These are phyloP conservation scores for Cordyceps pruinosa DNA, from an alignment of 2,329 filamentous ascomycete species.

Conservation along the genomic window DNA sequence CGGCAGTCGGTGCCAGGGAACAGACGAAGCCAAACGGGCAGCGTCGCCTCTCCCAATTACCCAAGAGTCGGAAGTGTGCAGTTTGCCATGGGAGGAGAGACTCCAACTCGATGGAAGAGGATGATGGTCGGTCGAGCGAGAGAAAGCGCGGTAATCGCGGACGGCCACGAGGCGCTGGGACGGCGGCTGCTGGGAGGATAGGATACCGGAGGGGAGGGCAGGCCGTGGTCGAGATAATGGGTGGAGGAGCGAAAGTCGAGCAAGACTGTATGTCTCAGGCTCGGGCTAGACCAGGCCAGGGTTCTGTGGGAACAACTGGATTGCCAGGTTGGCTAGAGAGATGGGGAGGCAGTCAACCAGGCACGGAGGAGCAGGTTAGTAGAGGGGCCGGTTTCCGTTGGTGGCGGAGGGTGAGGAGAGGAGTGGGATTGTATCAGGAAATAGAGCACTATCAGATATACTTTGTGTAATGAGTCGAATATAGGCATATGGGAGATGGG, in stretches of 20 bases:
- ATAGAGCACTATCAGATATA: no score
- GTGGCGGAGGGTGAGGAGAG: no score
- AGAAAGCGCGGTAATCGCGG: not conserved
- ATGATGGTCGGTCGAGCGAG: not conserved
- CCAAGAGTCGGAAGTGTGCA: slow-evolving; percentile 2
- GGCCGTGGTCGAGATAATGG: not conserved
- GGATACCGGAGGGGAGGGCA: not conserved
- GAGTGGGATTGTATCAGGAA: no score
- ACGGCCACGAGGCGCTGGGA: not conserved
- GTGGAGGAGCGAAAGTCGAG: slow-evolving; percentile 5
- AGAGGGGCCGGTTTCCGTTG: no score
- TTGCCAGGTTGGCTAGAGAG: not conserved
- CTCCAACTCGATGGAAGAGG: not conserved
- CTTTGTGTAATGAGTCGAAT: no score
- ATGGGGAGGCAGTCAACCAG: no score
- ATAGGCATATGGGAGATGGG: no score
- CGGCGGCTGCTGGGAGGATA: not conserved
- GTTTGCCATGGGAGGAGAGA: slow-evolving; percentile 8
- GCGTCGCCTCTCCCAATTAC: slow-evolving; percentile 14
- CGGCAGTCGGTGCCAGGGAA: slow-evolving; percentile 5
- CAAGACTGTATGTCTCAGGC: slow-evolving; percentile 9
- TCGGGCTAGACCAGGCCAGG: slow-evolving; percentile 1
- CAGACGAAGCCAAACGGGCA: slow-evolving; percentile 11
- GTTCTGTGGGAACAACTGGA: not conserved
- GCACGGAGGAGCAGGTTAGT: no score